Evolutionary conservation across 495 filamentous ascomycete species (phyloP), one percentile per base, ranked within the genome.

Genomic region (Tricharina praecox): DNA sequence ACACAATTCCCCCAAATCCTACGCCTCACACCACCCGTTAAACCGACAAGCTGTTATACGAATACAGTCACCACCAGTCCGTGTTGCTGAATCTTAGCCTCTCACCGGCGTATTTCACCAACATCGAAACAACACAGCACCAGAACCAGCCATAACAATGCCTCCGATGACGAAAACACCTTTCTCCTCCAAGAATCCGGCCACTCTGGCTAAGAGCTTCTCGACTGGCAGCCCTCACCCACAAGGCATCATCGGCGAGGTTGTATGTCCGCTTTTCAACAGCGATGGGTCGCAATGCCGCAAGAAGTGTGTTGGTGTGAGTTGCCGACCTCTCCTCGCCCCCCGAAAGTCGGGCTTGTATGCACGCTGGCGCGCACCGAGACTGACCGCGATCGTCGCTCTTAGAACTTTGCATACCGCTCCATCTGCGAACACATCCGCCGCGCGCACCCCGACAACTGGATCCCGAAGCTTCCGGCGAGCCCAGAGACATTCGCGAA

Each of bases 361-460:
- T n/a, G n/a, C n/a, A n/a, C n/a, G n/a, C n/a, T n/a, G n/a, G n/a
- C n/a, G n/a, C n/a, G n/a, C n/a, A n/a, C n/a, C n/a, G n/a, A n/a
- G n/a, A n/a, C n/a, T n/a, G n/a, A n/a, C n/a, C n/a, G 7, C 13
- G 28, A 32, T 32, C 13, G 28, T 13, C 21, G 19, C 35, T 20
- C 20, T 60, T 34, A 61, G 58, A 61, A 60, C 43, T 61, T 61
- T 50, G 58, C 58, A 20, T 97, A 85, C 71, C 87, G 90, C 61
- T 95, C 88, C 43, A 97, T 97, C 82, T 92, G 95, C 69, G 90
- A 97, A 73, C 90, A 97, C 60, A 96, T 97, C 55, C 84, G 90
- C 55, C 78, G 90, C 63, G 90, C 90, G 61, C 90, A 97, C 66
- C 92, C 90, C 45, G 88, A 92, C 60, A 79, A 95, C 66, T 97